Evolutionary conservation across 805 yeast species (phyloP), one percentile per base, ranked within the genome.

Genomic region (Myxozyma monticola): DNA sequence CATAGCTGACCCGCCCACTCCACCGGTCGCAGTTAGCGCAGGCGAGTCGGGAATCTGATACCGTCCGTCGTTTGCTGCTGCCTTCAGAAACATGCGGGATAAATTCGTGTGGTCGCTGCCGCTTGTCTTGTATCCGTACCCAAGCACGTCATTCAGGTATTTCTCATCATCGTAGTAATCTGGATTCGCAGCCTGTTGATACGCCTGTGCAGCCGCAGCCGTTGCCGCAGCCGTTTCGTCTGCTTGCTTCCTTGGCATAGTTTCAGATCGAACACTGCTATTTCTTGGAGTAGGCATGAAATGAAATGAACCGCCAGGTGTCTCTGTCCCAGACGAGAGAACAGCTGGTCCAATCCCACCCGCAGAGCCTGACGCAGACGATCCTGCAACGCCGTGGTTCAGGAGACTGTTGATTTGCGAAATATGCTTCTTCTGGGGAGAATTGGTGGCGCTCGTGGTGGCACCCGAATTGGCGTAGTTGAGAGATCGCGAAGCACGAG

Each of bases 11-110:
- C 25, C 35, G 17, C 24, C 18, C 20, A 7, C 12, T 7, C 48
- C 43, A 18, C 26, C 21, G 22, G 42, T 37, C 10, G 28, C 48
- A 10, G n/a, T 37, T 5, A 36, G 37, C 6, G 42, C 20, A 2
- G 57, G 58, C 10, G 58, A 54, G 38, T 51, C 58, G 7, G 58
- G 58, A 4, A 54, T 42, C 36, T 54, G 58, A 25, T 54, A 54
- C 12, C 58, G 55, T 3, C 58, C 58, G 37, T 54, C 58, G 39
- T 45, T 54, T 17, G 58, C 58, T 15, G 58, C 58, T 6, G 58
- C 58, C 24, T 54, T 54, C 45, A 54, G 31, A 37, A 54, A 54
- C 52, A 54, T 43, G 17, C 58, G 52, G 21, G 58, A 54, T 10
- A 54, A 28, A 33, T 54, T 49, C 9, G 52, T 34, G 39, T 33